A percentile compares a stretch with the other conserved stretches of the same genome.
phyloP scores from a whole-genome alignment of 306 rosid genomes.

The Parietaria judaica region DNA sequence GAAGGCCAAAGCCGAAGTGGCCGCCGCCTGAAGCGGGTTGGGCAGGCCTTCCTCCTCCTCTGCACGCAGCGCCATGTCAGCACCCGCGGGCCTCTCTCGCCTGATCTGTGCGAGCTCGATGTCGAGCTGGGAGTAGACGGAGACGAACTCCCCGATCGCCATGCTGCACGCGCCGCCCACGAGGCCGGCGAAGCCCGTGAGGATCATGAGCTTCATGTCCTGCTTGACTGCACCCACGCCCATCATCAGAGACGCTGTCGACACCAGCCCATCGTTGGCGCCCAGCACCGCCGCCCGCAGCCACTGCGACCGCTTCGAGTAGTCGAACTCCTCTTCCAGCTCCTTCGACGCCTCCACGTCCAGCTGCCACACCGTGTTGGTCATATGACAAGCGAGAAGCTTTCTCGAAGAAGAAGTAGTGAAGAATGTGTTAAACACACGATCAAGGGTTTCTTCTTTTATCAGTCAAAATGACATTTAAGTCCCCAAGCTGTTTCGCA shows the following conservation, averaged over 20 bases:
- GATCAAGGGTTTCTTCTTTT: too few species aligned
- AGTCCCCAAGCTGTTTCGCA: too few species aligned
- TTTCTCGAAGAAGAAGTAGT: too few species aligned
- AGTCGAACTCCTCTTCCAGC: too few species aligned
- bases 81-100: too few species aligned
- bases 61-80: neutral
- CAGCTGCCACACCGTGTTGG: too few species aligned
- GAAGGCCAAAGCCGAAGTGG: slow-evolving; percentile 22
- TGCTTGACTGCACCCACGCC: neutral
- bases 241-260: neutral
- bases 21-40: slow-evolving; percentile 18
- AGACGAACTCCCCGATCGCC: slow-evolving; percentile 24
- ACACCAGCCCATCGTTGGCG: slow-evolving; percentile 1
- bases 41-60: slow-evolving; percentile 3
- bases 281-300: slow-evolving; percentile 1
- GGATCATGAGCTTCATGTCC: slow-evolving; percentile 8
- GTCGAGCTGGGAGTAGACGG: slow-evolving; percentile 24
- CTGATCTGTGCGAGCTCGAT: slow-evolving; percentile 7
- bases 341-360: too few species aligned
- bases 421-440: too few species aligned
- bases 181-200: slow-evolving; percentile 17
- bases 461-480: too few species aligned
- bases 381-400: too few species aligned
- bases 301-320: slow-evolving; percentile 1
- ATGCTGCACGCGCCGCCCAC: slow-evolving; percentile 25